Percentiles rank a stretch among this genome's conserved stretches.
Evolutionary conservation across 768 basidiomycete genomes (phyloP).

Genomic region (Termitomyces heimii): DNA sequence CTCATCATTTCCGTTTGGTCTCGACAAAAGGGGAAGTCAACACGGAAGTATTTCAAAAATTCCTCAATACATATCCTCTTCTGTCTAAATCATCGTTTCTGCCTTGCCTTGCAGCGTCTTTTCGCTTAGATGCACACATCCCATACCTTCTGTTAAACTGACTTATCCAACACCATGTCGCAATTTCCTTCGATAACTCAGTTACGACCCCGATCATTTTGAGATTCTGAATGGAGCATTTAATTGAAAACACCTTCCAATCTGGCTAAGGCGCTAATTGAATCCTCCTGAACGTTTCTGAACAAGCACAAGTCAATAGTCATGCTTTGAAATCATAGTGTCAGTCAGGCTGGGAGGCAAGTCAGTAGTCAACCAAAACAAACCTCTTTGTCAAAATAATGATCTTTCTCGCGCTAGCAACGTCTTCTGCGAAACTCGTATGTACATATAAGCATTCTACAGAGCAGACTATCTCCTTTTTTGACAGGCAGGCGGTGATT

Average conservation of each 20-base stretch:
- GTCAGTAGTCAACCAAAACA: no score
- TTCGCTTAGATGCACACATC: not conserved
- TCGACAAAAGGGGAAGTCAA: constrained; percentile 21
- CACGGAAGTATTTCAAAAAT: constrained; percentile 10
- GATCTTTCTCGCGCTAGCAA: not conserved
- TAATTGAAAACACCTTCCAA: not conserved
- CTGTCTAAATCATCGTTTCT: not conserved
- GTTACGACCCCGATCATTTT: not conserved
- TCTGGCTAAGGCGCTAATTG: not conserved
- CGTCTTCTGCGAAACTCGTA: not conserved
- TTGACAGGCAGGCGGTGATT: not conserved
- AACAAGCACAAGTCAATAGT: not conserved
- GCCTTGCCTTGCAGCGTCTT: not conserved
- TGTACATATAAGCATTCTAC: not conserved
- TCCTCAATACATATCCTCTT: not conserved
- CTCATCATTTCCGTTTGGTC: constrained; percentile 21
- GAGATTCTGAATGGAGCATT: not conserved
- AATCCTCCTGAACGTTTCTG: not conserved
- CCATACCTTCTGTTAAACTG: not conserved
- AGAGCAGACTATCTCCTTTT: not conserved
- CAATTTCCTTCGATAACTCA: not conserved
- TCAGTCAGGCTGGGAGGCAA: no score
- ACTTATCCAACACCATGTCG: not conserved
- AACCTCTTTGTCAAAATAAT: not conserved
- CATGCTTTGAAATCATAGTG: not conserved